Conservation (phyloP, 805 yeast species). For the Wickerhamomyces silvicola region DNA sequence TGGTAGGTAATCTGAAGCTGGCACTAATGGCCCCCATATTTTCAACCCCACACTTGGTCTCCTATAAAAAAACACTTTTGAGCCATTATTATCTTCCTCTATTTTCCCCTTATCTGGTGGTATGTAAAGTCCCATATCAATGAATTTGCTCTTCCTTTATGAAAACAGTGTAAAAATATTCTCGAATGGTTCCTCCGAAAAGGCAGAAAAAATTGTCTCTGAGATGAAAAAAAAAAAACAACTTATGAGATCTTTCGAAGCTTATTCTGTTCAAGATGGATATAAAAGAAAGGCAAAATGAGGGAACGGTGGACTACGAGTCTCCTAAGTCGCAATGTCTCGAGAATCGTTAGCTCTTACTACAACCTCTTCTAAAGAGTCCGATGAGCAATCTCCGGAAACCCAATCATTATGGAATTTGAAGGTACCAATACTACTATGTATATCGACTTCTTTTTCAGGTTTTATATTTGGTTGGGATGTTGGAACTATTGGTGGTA, state of each 20-base stretch:
- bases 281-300: too few relatives aligned
- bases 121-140: slow-evolving; percentile 4
- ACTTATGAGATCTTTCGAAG: too few relatives aligned
- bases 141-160: too few relatives aligned
- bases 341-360: background rate
- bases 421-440: slow-evolving; percentile 3
- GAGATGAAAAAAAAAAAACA: too few relatives aligned
- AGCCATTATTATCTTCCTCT: background rate
- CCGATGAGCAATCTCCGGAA: background rate
- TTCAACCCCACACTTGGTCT: slow-evolving; percentile 55
- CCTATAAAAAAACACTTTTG: slow-evolving; percentile 19
- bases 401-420: background rate
- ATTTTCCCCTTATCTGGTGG: slow-evolving; percentile 1
- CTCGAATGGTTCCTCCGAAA: too few relatives aligned
- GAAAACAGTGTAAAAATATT: too few relatives aligned
- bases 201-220: too few relatives aligned
- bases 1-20: slow-evolving; percentile 57
- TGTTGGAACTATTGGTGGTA: slow-evolving; percentile 73
- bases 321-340: too few relatives aligned
- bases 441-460: slow-evolving; percentile 52
- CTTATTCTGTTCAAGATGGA: too few relatives aligned
- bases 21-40: slow-evolving; percentile 67
- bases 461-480: slow-evolving; percentile 74
- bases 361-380: background rate
- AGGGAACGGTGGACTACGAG: too few relatives aligned